Evolutionary conservation across 352 stramenopile genomes (phyloP).

Genomic region (Halophytophthora polymorphica): DNA sequence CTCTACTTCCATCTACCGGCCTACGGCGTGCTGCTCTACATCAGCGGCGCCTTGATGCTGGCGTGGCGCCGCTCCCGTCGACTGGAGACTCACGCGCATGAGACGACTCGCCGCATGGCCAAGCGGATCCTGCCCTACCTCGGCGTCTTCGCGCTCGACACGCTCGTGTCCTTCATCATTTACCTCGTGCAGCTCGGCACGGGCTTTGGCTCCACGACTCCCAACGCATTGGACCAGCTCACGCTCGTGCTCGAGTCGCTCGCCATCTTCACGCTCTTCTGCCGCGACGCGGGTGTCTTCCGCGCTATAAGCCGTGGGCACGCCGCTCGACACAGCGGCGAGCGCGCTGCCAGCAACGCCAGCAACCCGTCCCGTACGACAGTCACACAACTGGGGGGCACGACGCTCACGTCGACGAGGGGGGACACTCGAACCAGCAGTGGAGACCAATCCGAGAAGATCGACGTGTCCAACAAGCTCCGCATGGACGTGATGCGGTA

Average conservation of each 20-base stretch:
- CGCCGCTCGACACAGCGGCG: background rate
- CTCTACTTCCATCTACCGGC: constrained; percentile 68
- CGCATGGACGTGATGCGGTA: constrained; percentile 87
- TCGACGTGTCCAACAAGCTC: constrained; percentile 79
- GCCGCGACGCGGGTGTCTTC: constrained; percentile 65
- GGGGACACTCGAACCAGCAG: background rate
- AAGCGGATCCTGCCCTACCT: constrained; percentile 83
- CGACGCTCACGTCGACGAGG: constrained; percentile 22
- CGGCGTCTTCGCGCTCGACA: constrained; percentile 56
- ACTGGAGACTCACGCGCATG: constrained; percentile 74
- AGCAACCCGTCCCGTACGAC: constrained; percentile 14
- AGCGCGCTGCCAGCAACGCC: constrained; percentile 4
- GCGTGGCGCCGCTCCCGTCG: constrained; percentile 68
- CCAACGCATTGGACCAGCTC: constrained; percentile 69
- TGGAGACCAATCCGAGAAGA: constrained; percentile 25
- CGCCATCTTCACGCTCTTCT: constrained; percentile 72
- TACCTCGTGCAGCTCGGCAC: constrained; percentile 44
- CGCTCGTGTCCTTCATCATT: constrained; percentile 42
- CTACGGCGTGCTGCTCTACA: constrained; percentile 72
- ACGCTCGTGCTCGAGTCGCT: constrained; percentile 70
- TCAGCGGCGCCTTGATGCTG: constrained; percentile 47
- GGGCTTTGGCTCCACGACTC: constrained; percentile 32
- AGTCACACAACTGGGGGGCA: constrained; percentile 26
- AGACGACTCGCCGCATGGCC: constrained; percentile 76
- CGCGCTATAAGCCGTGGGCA: constrained; percentile 15